Conservation (phyloP, 2,329 filamentous ascomycete genomes). For the Thelonectria discophora region DNA sequence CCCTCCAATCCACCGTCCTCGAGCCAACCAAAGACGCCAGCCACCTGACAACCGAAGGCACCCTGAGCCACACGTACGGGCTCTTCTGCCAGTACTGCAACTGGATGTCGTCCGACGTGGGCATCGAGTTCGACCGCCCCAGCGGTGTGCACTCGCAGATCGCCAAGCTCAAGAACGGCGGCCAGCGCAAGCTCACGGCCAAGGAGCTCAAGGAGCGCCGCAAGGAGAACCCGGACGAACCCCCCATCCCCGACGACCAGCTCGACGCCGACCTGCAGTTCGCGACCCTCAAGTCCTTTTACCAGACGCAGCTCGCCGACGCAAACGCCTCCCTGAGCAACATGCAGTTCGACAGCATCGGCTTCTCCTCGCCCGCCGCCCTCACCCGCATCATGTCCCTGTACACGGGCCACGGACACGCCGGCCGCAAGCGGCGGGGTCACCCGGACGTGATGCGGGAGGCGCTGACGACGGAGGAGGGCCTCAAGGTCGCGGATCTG, state of each 20-base stretch:
- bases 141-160: conserved; percentile 87
- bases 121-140: conserved; percentile 87
- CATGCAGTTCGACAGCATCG: conserved; percentile 52
- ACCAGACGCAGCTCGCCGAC: conserved; percentile 79
- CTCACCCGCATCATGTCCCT: conserved; percentile 90
- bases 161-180: conserved; percentile 72
- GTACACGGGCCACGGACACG: conserved; percentile 74
- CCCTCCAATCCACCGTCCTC: conserved; percentile 77
- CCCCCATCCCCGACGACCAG: conserved; percentile 52
- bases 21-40: conserved; percentile 62
- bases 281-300: conserved; percentile 78
- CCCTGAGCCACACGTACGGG: conserved; percentile 67
- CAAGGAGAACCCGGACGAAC: conserved; percentile 54
- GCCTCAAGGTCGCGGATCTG: conserved; percentile 69
- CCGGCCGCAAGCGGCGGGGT: conserved; percentile 70
- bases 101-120: conserved; percentile 91
- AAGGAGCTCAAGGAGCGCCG: conserved; percentile 63
- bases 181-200: conserved; percentile 58
- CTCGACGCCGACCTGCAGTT: conserved; percentile 77
- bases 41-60: conserved; percentile 54
- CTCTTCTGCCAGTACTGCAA: conserved; percentile 90
- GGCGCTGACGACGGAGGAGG: conserved; percentile 74
- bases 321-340: conserved; percentile 62
- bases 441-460: conserved; percentile 83
- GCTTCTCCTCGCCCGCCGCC: conserved; percentile 79